Evolutionary conservation across 768 basidiomycete species (phyloP), one percentile per base, ranked within the genome.

Genomic region (Tricholoma sp.): DNA sequence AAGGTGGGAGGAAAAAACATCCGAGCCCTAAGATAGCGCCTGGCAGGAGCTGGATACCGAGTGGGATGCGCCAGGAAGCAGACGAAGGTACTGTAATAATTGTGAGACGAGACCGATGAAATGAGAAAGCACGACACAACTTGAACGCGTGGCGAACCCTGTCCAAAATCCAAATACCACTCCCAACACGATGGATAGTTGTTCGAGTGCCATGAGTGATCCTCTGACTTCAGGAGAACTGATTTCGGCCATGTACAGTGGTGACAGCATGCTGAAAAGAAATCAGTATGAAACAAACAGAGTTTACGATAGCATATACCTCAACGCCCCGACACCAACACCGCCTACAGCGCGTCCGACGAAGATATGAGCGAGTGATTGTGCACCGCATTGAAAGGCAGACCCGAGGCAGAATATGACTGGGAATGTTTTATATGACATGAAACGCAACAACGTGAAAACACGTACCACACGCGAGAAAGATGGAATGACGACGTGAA

Each of bases 161-260:
- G 81, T 79, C 90, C 91, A 92, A 63, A 92, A 93, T 2, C 90
- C 90, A 12, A 89, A 70, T 0, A 93, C 89, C 5, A 91, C 89
- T 2, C 90, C 91, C 0, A 87, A 71, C 12, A 92, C 89, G 50
- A 93, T 93, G 17, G 86, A 82, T 42, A 91, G 78, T 57, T 92
- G 90, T 63, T 93, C 90, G 2, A 93, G 74, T 1, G 89, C 84
- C 70, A 91, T 77, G 17, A 93, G 77, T 0, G 89, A 89, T 9
- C 90, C 90, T 13, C 91, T 80, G 0, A 87, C 76, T 68, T 91
- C 89, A 0, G 90, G 89, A 9, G 89, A 81, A 58, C 86, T 86
- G 52, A 93, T 93, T 70, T 93, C 90, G 1, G 89, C 84, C 78
- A 91, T 90, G 68, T 91, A 92, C 20, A 91, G 72, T 0, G 89